Evolutionary conservation across 768 basidiomycete genomes (phyloP).

Genomic region (Cystofilobasidium capitatum): DNA sequence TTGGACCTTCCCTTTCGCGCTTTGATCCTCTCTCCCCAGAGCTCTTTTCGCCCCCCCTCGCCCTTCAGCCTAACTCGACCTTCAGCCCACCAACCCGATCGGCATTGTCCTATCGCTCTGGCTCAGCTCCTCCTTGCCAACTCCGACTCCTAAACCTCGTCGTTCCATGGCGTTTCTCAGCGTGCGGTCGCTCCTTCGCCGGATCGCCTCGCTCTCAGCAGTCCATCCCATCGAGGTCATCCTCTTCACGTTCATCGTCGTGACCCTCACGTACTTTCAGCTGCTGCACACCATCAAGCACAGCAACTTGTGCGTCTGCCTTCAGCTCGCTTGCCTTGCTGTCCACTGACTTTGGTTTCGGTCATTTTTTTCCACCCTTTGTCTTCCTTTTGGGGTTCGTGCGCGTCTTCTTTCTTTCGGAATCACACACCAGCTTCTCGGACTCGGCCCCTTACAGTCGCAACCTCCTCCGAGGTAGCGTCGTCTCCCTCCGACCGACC

Average conservation of each 20-base stretch:
- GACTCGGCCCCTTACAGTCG: slow-evolving; percentile 6
- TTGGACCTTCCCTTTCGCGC: slow-evolving; percentile 29
- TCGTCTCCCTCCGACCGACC: slow-evolving; percentile 17
- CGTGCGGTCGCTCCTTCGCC: slow-evolving; percentile 29
- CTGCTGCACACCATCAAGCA: slow-evolving; percentile 82
- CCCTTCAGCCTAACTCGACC: slow-evolving; percentile 32
- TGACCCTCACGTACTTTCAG: slow-evolving; percentile 91
- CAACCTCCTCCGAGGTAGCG: slow-evolving; percentile 12
- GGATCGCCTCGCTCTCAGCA: slow-evolving; percentile 36
- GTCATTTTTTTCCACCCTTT: slow-evolving; percentile 26
- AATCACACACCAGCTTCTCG: slow-evolving; percentile 26
- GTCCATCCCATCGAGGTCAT: slow-evolving; percentile 59
- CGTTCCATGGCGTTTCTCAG: slow-evolving; percentile 26
- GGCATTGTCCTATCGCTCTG: slow-evolving; percentile 17
- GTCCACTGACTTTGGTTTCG: not conserved
- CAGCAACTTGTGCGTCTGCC: slow-evolving; percentile 46
- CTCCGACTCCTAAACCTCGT: slow-evolving; percentile 25
- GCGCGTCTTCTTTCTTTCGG: slow-evolving; percentile 14
- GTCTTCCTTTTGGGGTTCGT: slow-evolving; percentile 23
- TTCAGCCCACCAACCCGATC: slow-evolving; percentile 26
- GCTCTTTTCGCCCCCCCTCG: slow-evolving; percentile 32
- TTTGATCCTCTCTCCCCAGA: too few relatives aligned
- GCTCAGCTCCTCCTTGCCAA: slow-evolving; percentile 27
- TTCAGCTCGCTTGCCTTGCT: not conserved
- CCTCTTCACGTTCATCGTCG: slow-evolving; percentile 75